These are phyloP conservation scores for Melastoma malabathricum DNA, from an alignment of 345 rosid genomes.

Conservation along the genomic window DNA sequence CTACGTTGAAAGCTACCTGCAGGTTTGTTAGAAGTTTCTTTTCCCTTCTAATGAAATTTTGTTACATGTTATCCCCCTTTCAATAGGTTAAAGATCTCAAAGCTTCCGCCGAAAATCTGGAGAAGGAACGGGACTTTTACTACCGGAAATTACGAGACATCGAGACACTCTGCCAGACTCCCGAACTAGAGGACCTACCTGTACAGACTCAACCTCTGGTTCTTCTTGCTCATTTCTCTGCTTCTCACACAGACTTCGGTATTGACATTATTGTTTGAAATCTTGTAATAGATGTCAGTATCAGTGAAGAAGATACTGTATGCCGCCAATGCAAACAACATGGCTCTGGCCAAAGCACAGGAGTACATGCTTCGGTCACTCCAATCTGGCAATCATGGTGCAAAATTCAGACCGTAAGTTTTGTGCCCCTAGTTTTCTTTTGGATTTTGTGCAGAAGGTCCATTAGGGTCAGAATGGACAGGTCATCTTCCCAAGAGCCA, in stretches of 20 bases:
- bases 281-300: slow-evolving; percentile 41
- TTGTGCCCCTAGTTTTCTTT: neutral
- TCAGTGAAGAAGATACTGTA: slow-evolving; percentile 83
- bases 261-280: neutral
- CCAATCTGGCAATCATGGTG: slow-evolving; percentile 15
- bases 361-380: slow-evolving; percentile 33
- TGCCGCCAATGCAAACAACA: slow-evolving; percentile 66
- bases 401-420: neutral
- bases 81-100: slow-evolving; percentile 57
- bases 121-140: slow-evolving; percentile 92
- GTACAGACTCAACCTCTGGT: slow-evolving; percentile 23
- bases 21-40: neutral
- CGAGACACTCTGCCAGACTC: slow-evolving; percentile 73
- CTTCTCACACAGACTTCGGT: neutral
- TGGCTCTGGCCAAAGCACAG: slow-evolving; percentile 75
- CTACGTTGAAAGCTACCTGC: slow-evolving; percentile 1
- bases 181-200: slow-evolving; percentile 50
- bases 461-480: neutral
- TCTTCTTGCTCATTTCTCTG: neutral
- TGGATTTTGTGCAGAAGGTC: neutral
- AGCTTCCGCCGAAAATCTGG: slow-evolving; percentile 63
- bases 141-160: slow-evolving; percentile 72
- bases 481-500: no score
- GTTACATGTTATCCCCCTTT: neutral
- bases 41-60: neutral